Percentiles rank a stretch among this genome's conserved stretches.
Evolutionary conservation across 2,329 filamentous ascomycete genomes (phyloP).

Genomic region (Pseudocercospora eumusae): DNA sequence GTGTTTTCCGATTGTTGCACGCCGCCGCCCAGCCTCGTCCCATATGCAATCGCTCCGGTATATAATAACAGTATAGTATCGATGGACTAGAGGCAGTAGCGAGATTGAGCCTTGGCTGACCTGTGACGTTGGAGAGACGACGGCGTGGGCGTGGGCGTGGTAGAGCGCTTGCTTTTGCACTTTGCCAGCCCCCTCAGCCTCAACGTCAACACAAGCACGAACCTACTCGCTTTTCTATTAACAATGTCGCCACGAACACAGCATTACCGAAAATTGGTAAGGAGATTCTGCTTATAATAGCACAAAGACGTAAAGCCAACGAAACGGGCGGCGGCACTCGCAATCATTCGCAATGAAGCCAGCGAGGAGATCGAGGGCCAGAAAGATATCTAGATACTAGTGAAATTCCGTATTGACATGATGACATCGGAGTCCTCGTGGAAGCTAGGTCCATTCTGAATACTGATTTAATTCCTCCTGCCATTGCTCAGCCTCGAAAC

Average conservation of each 20-base stretch:
- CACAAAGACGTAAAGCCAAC: not conserved
- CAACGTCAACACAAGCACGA: too few species aligned
- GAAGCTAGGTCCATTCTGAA: too few species aligned
- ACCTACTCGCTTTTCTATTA: too few species aligned
- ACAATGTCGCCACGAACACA: not conserved
- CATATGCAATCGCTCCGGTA: not conserved
- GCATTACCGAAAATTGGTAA: not conserved
- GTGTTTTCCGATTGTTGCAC: conserved; percentile 2
- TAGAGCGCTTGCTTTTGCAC: not conserved
- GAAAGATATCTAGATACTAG: too few species aligned
- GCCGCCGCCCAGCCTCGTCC: conserved; percentile 8
- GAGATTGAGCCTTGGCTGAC: not conserved
- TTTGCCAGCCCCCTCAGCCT: not conserved
- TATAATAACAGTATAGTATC: not conserved
- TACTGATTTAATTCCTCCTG: too few species aligned
- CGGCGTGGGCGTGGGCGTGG: not conserved
- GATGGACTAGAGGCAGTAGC: not conserved
- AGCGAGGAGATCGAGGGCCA: too few species aligned
- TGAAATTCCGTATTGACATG: too few species aligned
- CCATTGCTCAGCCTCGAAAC: too few species aligned
- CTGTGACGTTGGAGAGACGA: not conserved
- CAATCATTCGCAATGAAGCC: too few species aligned
- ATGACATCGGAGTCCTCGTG: too few species aligned
- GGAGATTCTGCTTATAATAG: not conserved
- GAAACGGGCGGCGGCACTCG: not conserved